These are phyloP conservation scores for Camellia lanceoleosa DNA, from an alignment of 148 eudicot genomes.

Conservation along the genomic window DNA sequence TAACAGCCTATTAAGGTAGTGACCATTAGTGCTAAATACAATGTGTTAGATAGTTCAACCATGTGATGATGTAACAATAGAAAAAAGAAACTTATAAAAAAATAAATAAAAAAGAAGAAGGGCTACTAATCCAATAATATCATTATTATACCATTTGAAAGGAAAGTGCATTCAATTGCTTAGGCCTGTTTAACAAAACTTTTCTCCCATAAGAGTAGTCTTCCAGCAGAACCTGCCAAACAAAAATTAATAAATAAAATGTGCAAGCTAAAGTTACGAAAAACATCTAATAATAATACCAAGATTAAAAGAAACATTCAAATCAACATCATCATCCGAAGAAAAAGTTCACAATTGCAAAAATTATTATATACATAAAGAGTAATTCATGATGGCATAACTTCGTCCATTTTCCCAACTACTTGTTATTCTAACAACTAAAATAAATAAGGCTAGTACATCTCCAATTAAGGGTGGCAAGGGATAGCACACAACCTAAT, in stretches of 20 bases:
- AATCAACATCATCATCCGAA: neutral
- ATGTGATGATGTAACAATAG: neutral
- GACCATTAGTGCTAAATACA: neutral
- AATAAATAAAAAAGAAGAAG: neutral
- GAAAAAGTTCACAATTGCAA: neutral
- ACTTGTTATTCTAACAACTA: neutral
- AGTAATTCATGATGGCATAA: neutral
- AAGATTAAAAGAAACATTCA: neutral
- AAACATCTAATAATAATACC: neutral
- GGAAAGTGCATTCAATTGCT: conserved; percentile 88
- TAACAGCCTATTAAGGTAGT: neutral
- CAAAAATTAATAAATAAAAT: conserved; percentile 2
- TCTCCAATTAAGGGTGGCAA: too few species aligned
- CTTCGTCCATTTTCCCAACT: neutral
- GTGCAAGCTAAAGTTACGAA: neutral
- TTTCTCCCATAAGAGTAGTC: conserved; percentile 36
- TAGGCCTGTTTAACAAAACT: conserved; percentile 69
- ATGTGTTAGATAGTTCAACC: neutral
- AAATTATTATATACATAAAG: too few species aligned
- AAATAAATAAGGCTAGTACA: neutral
- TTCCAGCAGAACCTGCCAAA: conserved; percentile 68
- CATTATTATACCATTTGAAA: conserved; percentile 55
- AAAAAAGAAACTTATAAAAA: neutral
- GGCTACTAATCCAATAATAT: neutral
- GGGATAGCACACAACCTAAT: neutral